phyloP scores from a whole-genome alignment of 768 basidiomycete genomes.

The Mycena albidolilacea region DNA sequence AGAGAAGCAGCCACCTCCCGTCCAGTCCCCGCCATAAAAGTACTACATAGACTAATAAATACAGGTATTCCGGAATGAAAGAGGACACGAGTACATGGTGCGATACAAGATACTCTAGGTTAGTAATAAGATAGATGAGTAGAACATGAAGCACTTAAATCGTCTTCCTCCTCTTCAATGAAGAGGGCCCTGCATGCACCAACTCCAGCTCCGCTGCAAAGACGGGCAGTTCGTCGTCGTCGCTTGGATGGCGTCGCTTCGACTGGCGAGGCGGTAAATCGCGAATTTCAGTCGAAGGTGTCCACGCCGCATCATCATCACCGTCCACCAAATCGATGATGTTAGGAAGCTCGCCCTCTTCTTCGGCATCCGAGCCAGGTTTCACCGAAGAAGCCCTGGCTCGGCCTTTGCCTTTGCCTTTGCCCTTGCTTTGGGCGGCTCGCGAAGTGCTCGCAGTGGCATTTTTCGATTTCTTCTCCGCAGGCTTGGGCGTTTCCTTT shows the following conservation, averaged over 20 bases:
- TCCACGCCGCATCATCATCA: conserved; percentile 29
- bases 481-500: conserved; percentile 48
- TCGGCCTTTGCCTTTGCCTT: conserved; percentile 12
- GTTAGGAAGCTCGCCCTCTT: neutral
- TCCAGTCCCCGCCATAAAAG: conserved; percentile 3
- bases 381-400: conserved; percentile 8
- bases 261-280: conserved; percentile 10
- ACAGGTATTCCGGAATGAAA: neutral
- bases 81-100: conserved; percentile 5
- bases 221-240: conserved; percentile 28
- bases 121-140: conserved; percentile 11
- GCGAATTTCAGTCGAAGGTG: conserved; percentile 24
- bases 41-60: conserved; percentile 1
- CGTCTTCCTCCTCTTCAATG: conserved; percentile 26
- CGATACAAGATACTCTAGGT: conserved; percentile 10
- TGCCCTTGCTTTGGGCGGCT: conserved; percentile 6
- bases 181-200: neutral
- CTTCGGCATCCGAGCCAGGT: conserved; percentile 20
- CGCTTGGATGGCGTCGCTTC: conserved; percentile 25
- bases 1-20: conserved; percentile 33
- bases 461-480: neutral
- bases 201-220: conserved; percentile 5
- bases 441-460: conserved; percentile 26
- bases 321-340: conserved; percentile 11
- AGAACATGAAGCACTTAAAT: conserved; percentile 22